Conservation (phyloP, 2,329 filamentous ascomycete species). For the Alternaria arbusti region DNA sequence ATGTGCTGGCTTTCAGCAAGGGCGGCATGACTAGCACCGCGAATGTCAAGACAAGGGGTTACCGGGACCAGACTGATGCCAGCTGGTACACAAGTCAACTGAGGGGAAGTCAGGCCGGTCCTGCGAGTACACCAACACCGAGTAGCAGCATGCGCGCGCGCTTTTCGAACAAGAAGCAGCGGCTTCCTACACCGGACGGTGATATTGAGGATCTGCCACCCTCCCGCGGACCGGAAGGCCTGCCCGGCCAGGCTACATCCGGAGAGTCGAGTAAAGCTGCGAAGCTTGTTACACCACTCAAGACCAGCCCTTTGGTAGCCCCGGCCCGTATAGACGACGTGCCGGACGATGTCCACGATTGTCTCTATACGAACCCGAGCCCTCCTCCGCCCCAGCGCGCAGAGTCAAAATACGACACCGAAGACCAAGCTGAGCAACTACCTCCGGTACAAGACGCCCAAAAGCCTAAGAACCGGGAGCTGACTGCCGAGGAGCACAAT, state of each 20-base stretch:
- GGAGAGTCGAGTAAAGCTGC: conserved; percentile 9
- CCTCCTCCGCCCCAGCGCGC: conserved; percentile 14
- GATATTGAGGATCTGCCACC: conserved; percentile 39
- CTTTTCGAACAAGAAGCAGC: conserved; percentile 24
- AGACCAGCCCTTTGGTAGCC: conserved; percentile 34
- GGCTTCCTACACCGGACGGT: conserved; percentile 34
- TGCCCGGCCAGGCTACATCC: conserved; percentile 30
- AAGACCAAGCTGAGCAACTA: conserved; percentile 8
- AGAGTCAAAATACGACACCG: conserved; percentile 4
- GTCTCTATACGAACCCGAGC: conserved; percentile 29
- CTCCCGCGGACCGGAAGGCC: conserved; percentile 39
- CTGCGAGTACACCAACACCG: conserved; percentile 37
- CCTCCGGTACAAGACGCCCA: neutral
- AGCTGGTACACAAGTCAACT: conserved; percentile 85
- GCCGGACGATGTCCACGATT: conserved; percentile 25
- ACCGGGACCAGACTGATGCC: conserved; percentile 78
- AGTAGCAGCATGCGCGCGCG: conserved; percentile 27
- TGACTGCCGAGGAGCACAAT: conserved; percentile 95
- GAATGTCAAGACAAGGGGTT: conserved; percentile 67
- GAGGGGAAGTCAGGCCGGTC: conserved; percentile 43
- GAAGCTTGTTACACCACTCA: conserved; percentile 37
- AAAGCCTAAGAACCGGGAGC: conserved; percentile 33
- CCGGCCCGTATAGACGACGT: conserved; percentile 9
- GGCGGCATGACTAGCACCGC: conserved; percentile 72
- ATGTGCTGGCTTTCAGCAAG: conserved; percentile 69